phyloP scores from a whole-genome alignment of 2,329 filamentous ascomycete genomes.

The Fusarium chlamydosporum region DNA sequence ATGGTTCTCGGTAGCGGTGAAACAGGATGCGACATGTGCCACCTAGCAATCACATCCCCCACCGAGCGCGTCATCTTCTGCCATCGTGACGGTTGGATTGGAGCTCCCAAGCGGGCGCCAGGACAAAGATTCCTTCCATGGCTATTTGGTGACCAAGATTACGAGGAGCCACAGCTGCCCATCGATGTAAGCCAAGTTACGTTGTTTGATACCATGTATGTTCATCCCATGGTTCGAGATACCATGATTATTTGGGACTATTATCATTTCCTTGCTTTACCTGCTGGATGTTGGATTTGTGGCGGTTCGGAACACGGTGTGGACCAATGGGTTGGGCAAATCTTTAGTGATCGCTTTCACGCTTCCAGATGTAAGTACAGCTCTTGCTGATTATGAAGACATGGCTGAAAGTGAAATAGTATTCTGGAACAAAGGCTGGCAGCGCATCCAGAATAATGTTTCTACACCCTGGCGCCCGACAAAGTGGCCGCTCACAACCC shows the following conservation, averaged over 20 bases:
- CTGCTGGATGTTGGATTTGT: background rate
- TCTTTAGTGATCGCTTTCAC: constrained; percentile 12
- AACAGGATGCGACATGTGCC: constrained; percentile 8
- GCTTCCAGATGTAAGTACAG: background rate
- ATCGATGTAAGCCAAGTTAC: constrained; percentile 24
- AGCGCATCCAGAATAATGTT: background rate
- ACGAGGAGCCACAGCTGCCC: background rate
- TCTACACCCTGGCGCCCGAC: constrained; percentile 4
- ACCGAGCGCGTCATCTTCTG: constrained; percentile 9
- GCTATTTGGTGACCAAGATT: background rate
- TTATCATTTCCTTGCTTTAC: constrained; percentile 17
- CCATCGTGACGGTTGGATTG: constrained; percentile 15
- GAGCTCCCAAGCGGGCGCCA: background rate
- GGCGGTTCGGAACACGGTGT: constrained; percentile 18
- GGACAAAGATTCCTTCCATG: background rate
- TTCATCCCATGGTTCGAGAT: constrained; percentile 28
- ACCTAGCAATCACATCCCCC: constrained; percentile 14
- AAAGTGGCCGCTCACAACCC: background rate
- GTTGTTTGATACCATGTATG: constrained; percentile 34
- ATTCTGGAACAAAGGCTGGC: constrained; percentile 9
- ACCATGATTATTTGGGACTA: constrained; percentile 35
- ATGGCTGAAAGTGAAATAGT: background rate
- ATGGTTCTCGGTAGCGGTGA: constrained; percentile 10
- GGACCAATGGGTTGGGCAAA: constrained; percentile 38
- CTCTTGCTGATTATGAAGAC: accelerated